These are phyloP conservation scores for Fulvia fulva DNA, from an alignment of 2,329 filamentous ascomycete species.

Conservation along the genomic window DNA sequence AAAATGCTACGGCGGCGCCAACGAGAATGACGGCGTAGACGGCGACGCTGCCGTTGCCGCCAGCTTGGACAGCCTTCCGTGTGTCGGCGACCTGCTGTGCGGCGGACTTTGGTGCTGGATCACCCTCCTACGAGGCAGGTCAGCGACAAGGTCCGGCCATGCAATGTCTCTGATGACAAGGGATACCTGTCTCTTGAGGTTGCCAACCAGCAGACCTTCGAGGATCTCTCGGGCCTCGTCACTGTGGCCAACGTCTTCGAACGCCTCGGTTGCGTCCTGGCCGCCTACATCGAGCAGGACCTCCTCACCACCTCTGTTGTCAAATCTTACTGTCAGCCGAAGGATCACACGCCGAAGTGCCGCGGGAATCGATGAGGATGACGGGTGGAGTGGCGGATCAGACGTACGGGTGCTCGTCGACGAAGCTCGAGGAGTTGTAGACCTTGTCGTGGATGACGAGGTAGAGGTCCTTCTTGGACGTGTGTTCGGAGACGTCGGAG, in stretches of 20 bases:
- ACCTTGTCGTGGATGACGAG: slow-evolving; percentile 94
- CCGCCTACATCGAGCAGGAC: slow-evolving; percentile 93
- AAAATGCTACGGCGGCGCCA: slow-evolving; percentile 72
- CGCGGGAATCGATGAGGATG: neutral
- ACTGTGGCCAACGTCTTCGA: slow-evolving; percentile 98
- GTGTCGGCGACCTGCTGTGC: slow-evolving; percentile 48
- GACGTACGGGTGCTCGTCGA: slow-evolving; percentile 91
- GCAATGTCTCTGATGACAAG: neutral
- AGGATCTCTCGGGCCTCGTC: slow-evolving; percentile 97
- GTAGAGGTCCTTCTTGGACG: slow-evolving; percentile 90
- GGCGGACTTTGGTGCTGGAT: slow-evolving; percentile 67
- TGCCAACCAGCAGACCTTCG: slow-evolving; percentile 68
- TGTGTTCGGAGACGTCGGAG: slow-evolving; percentile 78
- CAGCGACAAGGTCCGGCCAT: neutral
- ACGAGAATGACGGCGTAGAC: slow-evolving; percentile 77
- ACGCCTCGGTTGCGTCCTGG: slow-evolving; percentile 94
- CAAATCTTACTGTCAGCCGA: neutral
- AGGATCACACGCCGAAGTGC: neutral
- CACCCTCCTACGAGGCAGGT: slow-evolving; percentile 58
- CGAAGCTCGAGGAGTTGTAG: slow-evolving; percentile 83
- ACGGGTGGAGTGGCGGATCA: slow-evolving; percentile 1
- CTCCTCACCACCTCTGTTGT: slow-evolving; percentile 85
- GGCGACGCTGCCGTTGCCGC: slow-evolving; percentile 53
- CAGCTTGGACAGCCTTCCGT: slow-evolving; percentile 41
- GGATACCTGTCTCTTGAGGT: slow-evolving; percentile 74